Base-by-base conservation (phyloP, 495 filamentous ascomycete species). In the Geopyxis carbonaria region DNA sequence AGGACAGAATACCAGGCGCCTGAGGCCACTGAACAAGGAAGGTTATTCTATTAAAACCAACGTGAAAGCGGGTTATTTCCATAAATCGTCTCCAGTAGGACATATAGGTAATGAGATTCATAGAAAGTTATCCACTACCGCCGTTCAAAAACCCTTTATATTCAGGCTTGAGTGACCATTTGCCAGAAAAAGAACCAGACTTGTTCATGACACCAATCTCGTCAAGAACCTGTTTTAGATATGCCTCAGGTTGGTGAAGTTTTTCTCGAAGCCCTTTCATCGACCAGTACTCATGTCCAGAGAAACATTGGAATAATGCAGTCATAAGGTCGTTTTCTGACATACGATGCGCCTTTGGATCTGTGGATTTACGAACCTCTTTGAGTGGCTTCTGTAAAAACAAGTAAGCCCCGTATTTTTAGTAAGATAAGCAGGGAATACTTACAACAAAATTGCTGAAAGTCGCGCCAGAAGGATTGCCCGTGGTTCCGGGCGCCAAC, bases 191-290 rank as follows among this genome's bases (percentile, higher is more conserved):
- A 8, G 70, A 64, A 18, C 89, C 89, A 13, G 70, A 68, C 55
- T 81, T 78, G 45, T 86, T 74, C 32, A 93, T 60, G 10, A 75
- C 68, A 1, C 84, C 91, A 40, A 95, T 69, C 57, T 81, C 70
- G 42, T 84, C 78, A 43, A 97, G 57, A 1, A 72, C 76, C 57
- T 91, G 71, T 44, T 84, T 84, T 34, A 97, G 72, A 57, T 84
- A 97, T 3, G 78, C 76, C 55, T 97, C 89, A 0, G 89, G 89
- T 62, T 97, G 89, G 35, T 70, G 64, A 22, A 86, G 67, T 45
- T 63, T 59, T 15, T 67, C 62, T 44, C 80, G 78, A 46, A 97
- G 69, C 0, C 72, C 69, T 50, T 79, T 85, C 64, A 95, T 77
- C 13, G 78, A 69, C 87, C 87, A 95, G 59, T 85, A 94, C 38